Conservation (phyloP, 192 early-diverging fungal species). For the Mortierella antarctica region DNA sequence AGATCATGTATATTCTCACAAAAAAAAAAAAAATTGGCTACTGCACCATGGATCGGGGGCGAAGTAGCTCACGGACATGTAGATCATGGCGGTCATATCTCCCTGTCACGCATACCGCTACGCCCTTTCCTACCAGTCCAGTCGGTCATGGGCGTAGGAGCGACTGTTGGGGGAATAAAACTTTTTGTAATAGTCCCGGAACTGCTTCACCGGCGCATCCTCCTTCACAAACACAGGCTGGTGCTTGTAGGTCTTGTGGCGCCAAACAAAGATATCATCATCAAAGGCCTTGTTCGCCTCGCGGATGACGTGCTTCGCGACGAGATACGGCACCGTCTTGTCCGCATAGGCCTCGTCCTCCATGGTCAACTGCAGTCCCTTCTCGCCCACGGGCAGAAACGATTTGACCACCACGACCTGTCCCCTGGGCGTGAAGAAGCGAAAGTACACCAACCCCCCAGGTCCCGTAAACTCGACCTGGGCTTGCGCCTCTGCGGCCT, state of each 20-base stretch:
- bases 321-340: constrained; percentile 31
- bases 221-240: constrained; percentile 45
- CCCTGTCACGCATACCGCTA: too few relatives aligned
- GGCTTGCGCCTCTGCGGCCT: constrained; percentile 38
- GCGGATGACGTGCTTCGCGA: constrained; percentile 32
- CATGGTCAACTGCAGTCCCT: constrained; percentile 44
- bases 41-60: too few relatives aligned
- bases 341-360: constrained; percentile 52
- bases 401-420: constrained; percentile 40
- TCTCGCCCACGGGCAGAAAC: constrained; percentile 46
- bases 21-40: too few relatives aligned
- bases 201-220: constrained; percentile 49
- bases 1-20: too few relatives aligned
- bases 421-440: constrained; percentile 47
- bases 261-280: constrained; percentile 54
- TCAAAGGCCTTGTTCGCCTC: constrained; percentile 54
- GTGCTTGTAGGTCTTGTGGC: constrained; percentile 44
- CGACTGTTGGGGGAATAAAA: constrained; percentile 55
- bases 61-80: too few relatives aligned
- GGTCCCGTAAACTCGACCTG: constrained; percentile 51
- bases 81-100: too few relatives aligned
- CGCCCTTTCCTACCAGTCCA: constrained; percentile 34
- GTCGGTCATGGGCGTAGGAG: constrained; percentile 39
- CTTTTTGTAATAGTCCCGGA: constrained; percentile 49
- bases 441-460: constrained; percentile 48